Conservation (phyloP, 345 rosid species). For the Melastoma malabathricum region DNA sequence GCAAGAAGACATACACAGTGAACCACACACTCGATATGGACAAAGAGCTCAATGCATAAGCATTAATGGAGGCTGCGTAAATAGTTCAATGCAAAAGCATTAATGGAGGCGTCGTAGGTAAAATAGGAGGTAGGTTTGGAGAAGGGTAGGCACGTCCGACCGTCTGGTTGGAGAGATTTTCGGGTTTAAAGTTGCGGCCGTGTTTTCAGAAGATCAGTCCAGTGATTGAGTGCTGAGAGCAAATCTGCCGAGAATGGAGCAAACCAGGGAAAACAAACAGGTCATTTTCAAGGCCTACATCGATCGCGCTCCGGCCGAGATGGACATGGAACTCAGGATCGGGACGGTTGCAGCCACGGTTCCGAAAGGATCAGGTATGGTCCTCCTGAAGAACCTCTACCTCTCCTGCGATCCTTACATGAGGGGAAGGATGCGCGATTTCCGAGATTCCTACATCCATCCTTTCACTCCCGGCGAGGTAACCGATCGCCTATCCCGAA, state of each 20-base stretch:
- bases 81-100: too few species aligned
- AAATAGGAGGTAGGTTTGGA: too few species aligned
- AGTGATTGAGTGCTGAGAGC: neutral
- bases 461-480: conserved; percentile 4
- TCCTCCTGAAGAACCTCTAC: conserved; percentile 1
- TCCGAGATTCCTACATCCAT: neutral
- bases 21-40: too few species aligned
- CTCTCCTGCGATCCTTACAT: conserved; percentile 7
- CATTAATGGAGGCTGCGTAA: too few species aligned
- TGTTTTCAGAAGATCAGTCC: neutral
- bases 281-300: conserved; percentile 36
- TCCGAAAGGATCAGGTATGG: too few species aligned
- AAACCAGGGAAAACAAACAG: conserved; percentile 24
- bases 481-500: neutral
- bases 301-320: conserved; percentile 28
- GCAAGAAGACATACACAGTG: too few species aligned
- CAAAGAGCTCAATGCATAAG: too few species aligned
- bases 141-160: too few species aligned
- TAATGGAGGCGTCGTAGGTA: too few species aligned
- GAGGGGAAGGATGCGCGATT: conserved; percentile 2
- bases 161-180: too few species aligned
- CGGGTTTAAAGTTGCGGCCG: neutral
- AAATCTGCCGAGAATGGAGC: conserved; percentile 6
- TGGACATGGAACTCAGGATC: conserved; percentile 35
- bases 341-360: neutral